Evolutionary conservation across 2,329 filamentous ascomycete genomes (phyloP), one percentile per base, ranked within the genome.

Genomic region (Oidium heveae): DNA sequence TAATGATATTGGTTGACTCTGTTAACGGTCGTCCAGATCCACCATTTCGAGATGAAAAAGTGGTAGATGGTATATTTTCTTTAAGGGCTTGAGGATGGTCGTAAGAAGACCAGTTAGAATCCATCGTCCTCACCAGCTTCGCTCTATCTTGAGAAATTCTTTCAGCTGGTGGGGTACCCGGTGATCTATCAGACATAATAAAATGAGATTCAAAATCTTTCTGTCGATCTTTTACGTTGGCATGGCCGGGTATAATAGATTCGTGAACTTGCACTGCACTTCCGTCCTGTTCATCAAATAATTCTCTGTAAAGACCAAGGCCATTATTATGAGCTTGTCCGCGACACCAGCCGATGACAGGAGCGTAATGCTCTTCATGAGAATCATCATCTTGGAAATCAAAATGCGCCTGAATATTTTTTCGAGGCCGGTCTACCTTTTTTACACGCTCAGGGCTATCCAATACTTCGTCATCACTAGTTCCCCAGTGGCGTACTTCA

Each of bases 201-300:
- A 87, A 94, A 61, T 94, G 85, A 20, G 79, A 68, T 52, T 80
- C 79, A 61, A 93, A 88, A 65, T 85, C 77, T 67, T 88, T 86
- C 63, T 72, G 74, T 55, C 85, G 82, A 66, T 81, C 76, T 63
- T 80, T 77, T 56, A 80, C 73, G 67, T 89, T 86, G 57, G 82
- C 84, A 55, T 85, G 72, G 57, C 61, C 68, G 58, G 58, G 65
- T 54, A 56, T 60, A 57, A 46, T 44, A 24, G 57, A 57, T 4
- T 57, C 47, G 32, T 58, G 53, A 43, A 58, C 56, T 33, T 53
- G 52, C 53, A 37, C 53, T 22, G 59, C 54, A 7, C 56, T 59
- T 43, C 66, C 65, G 18, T 66, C 65, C 36, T 77, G 75, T 52
- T 79, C 74, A 56, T 76, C 73, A 63, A 81, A 82, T 36, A 91